Conservation (phyloP, 2,329 filamentous ascomycete species). For the Tolypocladium ophioglossoides region DNA sequence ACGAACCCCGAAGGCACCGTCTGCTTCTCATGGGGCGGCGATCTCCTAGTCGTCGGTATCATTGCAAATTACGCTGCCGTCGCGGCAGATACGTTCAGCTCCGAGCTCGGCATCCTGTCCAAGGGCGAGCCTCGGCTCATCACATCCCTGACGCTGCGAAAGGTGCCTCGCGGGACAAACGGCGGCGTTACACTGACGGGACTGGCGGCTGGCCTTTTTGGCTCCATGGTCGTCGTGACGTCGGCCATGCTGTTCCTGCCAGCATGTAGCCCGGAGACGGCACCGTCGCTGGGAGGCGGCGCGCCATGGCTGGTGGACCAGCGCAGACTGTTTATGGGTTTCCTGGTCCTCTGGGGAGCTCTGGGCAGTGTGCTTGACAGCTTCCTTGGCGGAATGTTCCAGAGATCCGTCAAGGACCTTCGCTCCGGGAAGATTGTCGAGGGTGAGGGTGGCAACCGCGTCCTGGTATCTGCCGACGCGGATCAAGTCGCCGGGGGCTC, state of each 20-base stretch:
- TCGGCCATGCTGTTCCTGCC: slow-evolving; percentile 57
- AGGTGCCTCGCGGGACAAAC: slow-evolving; percentile 85
- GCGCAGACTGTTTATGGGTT: slow-evolving; percentile 37
- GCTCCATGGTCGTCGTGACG: slow-evolving; percentile 61
- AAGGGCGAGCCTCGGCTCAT: slow-evolving; percentile 69
- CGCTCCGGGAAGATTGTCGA: slow-evolving; percentile 82
- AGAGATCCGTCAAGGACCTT: slow-evolving; percentile 77
- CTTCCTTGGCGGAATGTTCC: slow-evolving; percentile 71
- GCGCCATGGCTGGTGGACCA: slow-evolving; percentile 37
- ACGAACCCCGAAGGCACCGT: slow-evolving; percentile 28
- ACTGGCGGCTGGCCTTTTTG: slow-evolving; percentile 60
- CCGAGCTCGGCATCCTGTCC: slow-evolving; percentile 87
- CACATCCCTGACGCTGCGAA: slow-evolving; percentile 63
- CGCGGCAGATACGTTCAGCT: slow-evolving; percentile 87
- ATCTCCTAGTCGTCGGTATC: slow-evolving; percentile 53
- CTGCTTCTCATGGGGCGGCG: slow-evolving; percentile 52
- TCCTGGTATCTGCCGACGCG: slow-evolving; percentile 32
- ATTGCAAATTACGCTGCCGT: slow-evolving; percentile 84
- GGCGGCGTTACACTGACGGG: slow-evolving; percentile 77
- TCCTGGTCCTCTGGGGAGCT: slow-evolving; percentile 61
- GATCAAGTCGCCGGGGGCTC: slow-evolving; percentile 14
- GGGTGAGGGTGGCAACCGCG: slow-evolving; percentile 61
- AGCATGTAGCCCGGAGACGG: slow-evolving; percentile 43
- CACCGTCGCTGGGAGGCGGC: slow-evolving; percentile 28
- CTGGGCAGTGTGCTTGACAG: slow-evolving; percentile 81